phyloP scores from a whole-genome alignment of 495 filamentous ascomycete species.

The Alectoria sarmentosa region DNA sequence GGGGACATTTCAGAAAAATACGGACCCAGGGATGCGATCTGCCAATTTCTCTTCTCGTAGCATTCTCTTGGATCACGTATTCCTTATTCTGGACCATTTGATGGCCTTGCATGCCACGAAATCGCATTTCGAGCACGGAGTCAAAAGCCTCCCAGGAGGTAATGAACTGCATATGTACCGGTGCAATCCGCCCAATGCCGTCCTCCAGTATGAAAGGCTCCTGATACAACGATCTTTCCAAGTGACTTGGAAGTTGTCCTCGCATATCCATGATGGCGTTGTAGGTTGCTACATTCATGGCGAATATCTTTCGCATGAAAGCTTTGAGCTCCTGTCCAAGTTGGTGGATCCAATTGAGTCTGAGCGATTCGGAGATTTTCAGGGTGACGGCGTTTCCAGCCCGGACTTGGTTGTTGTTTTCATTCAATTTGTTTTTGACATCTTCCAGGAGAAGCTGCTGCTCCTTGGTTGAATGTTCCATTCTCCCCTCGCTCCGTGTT shows the following conservation, averaged over 20 bases:
- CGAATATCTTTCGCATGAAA: slow-evolving; percentile 4
- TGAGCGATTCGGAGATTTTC: too few relatives aligned
- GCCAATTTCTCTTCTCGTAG: neutral
- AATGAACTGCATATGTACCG: neutral
- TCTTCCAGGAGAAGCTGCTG: neutral
- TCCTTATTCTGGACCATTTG: slow-evolving; percentile 4
- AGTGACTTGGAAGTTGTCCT: neutral
- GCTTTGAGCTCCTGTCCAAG: neutral
- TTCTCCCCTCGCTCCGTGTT: too few relatives aligned
- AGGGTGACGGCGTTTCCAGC: too few relatives aligned
- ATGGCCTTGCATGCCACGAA: slow-evolving; percentile 8
- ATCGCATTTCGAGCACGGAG: slow-evolving; percentile 4
- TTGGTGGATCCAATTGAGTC: too few relatives aligned
- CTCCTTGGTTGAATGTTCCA: too few relatives aligned
- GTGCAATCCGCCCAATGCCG: neutral
- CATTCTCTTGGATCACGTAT: neutral
- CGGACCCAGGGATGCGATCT: too few relatives aligned
- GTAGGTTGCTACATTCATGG: too few relatives aligned
- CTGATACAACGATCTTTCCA: slow-evolving; percentile 4
- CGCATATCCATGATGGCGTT: slow-evolving; percentile 5
- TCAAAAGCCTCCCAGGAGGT: slow-evolving; percentile 14
- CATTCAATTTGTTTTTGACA: neutral
- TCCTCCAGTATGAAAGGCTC: slow-evolving; percentile 5
- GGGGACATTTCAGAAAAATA: too few relatives aligned
- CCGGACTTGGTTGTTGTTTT: neutral